phyloP scores from a whole-genome alignment of 1,139 yeast species.

The Debaryomyces singareniensis region DNA sequence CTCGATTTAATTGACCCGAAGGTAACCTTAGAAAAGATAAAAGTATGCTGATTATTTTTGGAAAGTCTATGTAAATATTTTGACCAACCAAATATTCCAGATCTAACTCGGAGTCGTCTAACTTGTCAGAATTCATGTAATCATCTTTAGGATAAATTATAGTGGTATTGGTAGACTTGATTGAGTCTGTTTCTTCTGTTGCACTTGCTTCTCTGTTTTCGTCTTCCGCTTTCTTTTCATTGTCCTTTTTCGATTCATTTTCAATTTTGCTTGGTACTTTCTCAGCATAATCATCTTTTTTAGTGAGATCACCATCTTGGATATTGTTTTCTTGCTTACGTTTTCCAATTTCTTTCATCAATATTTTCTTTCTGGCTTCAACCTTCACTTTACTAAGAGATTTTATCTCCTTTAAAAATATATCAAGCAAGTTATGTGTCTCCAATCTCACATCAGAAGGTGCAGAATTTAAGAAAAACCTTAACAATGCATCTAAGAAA shows the following conservation, averaged over 20 bases:
- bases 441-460: conserved; percentile 85
- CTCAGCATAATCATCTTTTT: conserved; percentile 3
- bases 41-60: conserved; percentile 72
- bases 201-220: conserved; percentile 5
- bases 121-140: conserved; percentile 7
- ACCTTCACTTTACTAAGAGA: conserved; percentile 65
- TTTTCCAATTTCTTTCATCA: conserved; percentile 6
- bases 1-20: conserved; percentile 19
- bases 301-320: conserved; percentile 6
- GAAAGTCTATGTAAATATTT: conserved; percentile 75
- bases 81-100: conserved; percentile 31
- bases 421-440: conserved; percentile 71
- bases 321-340: conserved; percentile 5
- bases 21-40: conserved; percentile 66
- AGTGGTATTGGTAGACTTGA: conserved; percentile 14
- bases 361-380: conserved; percentile 31
- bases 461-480: conserved; percentile 69
- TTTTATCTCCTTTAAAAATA: conserved; percentile 73
- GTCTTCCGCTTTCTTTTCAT: conserved; percentile 6
- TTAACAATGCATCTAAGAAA: conserved; percentile 77
- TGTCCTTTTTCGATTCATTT: conserved; percentile 4
- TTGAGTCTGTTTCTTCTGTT: conserved; percentile 12
- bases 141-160: conserved; percentile 8
- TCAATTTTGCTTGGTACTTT: conserved; percentile 6
- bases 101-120: conserved; percentile 8